A percentile compares a stretch with the other conserved stretches of the same genome.
phyloP scores from a whole-genome alignment of 345 rosid genomes.

The Hypericum androsaemum region DNA sequence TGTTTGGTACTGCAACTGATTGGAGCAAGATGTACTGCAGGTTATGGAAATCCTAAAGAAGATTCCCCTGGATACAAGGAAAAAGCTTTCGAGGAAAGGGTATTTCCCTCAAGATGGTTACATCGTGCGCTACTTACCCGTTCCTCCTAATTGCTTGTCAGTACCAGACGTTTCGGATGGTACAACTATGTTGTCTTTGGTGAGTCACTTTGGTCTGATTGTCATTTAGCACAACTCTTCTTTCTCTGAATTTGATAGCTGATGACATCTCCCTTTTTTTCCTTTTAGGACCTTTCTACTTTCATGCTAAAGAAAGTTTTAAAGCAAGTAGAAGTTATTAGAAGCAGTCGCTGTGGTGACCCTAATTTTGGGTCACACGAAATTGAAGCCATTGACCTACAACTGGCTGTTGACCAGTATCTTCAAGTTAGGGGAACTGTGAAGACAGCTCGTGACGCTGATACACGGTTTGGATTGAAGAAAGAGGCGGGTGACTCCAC shows the following conservation, averaged over 20 bases:
- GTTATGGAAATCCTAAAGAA: constrained; percentile 70
- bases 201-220: constrained; percentile 28
- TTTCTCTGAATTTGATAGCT: background rate
- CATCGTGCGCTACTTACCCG: constrained; percentile 61
- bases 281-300: constrained; percentile 65
- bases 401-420: constrained; percentile 57
- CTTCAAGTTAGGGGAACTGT: constrained; percentile 76
- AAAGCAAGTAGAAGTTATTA: constrained; percentile 56
- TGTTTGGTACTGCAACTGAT: background rate
- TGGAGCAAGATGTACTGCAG: constrained; percentile 18
- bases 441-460: constrained; percentile 53
- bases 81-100: constrained; percentile 66
- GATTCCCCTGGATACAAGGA: constrained; percentile 55
- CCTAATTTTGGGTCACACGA: constrained; percentile 82
- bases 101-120: constrained; percentile 93
- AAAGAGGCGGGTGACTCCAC: constrained; percentile 48
- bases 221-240: constrained; percentile 1
- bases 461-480: constrained; percentile 42
- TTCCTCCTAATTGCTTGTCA: constrained; percentile 91
- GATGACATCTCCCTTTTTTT: constrained; percentile 3
- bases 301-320: constrained; percentile 72
- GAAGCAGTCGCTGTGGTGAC: constrained; percentile 59
- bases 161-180: constrained; percentile 90
- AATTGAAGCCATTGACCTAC: constrained; percentile 67
- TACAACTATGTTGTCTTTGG: constrained; percentile 69